Conservation (phyloP, 202 grass and related monocot species). For the Digitaria exilis region DNA sequence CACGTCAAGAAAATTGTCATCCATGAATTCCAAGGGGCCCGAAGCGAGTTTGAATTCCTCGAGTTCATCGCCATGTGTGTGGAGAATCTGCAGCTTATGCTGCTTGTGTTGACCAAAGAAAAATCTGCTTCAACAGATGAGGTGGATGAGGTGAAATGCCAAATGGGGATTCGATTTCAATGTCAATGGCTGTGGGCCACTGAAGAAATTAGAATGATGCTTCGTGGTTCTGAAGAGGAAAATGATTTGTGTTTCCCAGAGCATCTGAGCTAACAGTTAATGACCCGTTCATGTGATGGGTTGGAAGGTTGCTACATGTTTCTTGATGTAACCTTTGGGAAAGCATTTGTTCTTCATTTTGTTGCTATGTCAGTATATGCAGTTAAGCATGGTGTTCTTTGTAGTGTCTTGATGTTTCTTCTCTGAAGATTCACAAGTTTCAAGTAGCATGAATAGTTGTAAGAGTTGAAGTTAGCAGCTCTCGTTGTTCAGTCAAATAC, state of each 20-base stretch:
- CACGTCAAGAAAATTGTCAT: slow-evolving; percentile 33
- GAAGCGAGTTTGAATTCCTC: slow-evolving; percentile 29
- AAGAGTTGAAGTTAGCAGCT: no score
- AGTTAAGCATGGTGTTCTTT: background rate
- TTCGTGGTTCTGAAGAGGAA: background rate
- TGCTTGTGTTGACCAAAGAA: slow-evolving; percentile 22
- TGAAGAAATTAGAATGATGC: background rate
- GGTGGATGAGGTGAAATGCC: background rate
- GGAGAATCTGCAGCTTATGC: background rate
- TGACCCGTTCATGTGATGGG: background rate
- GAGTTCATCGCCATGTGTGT: slow-evolving; percentile 16
- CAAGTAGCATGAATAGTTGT: background rate
- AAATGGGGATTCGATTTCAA: background rate
- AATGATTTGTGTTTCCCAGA: background rate
- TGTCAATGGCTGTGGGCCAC: background rate
- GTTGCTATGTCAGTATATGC: background rate
- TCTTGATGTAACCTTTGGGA: background rate
- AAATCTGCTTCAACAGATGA: background rate
- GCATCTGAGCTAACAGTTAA: background rate
- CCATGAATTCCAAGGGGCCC: slow-evolving; percentile 1
- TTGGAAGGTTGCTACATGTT: background rate
- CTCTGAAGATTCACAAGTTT: background rate
- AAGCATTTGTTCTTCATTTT: no score
- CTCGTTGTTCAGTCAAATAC: no score
- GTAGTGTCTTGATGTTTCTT: background rate